Evolutionary conservation across 257 asterid species (phyloP), one percentile per base, ranked within the genome.

Genomic region (Handroanthus guayacan): DNA sequence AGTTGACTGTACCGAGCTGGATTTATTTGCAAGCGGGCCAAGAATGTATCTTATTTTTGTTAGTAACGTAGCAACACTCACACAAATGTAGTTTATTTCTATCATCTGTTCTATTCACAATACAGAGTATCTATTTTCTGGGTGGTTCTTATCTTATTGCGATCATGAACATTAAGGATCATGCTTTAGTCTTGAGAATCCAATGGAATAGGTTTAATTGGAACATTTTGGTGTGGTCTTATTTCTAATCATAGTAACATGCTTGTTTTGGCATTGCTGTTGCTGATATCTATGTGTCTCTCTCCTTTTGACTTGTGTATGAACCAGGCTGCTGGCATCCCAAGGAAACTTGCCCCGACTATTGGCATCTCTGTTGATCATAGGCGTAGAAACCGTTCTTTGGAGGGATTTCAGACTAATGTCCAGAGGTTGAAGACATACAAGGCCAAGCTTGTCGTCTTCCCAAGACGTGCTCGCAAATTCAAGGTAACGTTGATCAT

Each of bases 281-380:
- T 13, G 34, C 63, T 61, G 13, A 55, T 12, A 8, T 5, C 4
- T 10, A 0, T 16, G n/a, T 2, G 17, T 67, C 0, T 41, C 18
- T 80, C 9, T 60, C 5, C 38, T 16, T 31, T 44, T 80, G 56
- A 34, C 67, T 44, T 63, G 5, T 20, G 31, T 17, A 20, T 20
- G 25, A 68, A 78, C 31, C 75, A 91, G 92, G 92, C 91, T 79
- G 97, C 94, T 5, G 96, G 92, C 36, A 82, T 92, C 69, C 90
- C 96, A 0, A 87, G 81, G 83, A 90, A 89, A 73, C 89, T 87
- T 45, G 96, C 91, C 61, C 93, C 96, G 54, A 89, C 94, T n/a
- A 75, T 92, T 55, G 97, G 96, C 55, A 84, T 92, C 78, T 83
- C 94, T 9, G 92, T 91, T 4, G 97, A 89, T 75, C 96, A 91